Base-by-base conservation (phyloP, 2,329 filamentous ascomycete species). In the Spiromastix sp. region DNA sequence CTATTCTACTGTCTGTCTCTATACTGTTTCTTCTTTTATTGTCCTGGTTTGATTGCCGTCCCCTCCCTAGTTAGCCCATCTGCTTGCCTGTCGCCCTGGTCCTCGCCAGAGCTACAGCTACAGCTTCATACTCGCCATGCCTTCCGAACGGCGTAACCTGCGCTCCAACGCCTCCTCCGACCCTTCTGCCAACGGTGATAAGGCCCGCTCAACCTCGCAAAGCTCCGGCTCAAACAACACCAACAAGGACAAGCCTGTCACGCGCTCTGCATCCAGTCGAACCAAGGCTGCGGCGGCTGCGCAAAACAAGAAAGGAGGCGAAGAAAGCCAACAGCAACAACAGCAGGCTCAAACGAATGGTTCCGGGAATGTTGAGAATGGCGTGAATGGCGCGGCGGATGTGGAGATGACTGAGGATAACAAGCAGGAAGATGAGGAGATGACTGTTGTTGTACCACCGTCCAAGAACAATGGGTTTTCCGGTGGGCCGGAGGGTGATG, bases 371-470 rank as follows among this genome's bases (percentile, higher is more conserved):
- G 65, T 74, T 48, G 76, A 79, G 57, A 83, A 84, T 60, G 73
- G 77, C 48, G 63, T 75, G 51, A 67, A 74, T 67, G 59, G 74
- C 46, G 74, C 73, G 43, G 73, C 81, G 49, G 80, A 85, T 57
- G 70, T 77, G 50, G 78, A 83, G 53, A 81, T 80, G 74, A 79
- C 74, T 57, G 77, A 81, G 54, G 71, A 74, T 60, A 72, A 71
- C 50, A 80, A 79, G 66, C 77, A 85, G 52, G 78, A 72, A 51
- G 80, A 83, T 48, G 78, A 67, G 50, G 80, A 85, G 66, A 85
- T 85, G 79, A 85, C 81, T 33, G 80, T 85, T 45, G 81, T 86
- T 49, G 79, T 85, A 29, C 80, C 81, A 36, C 79, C 79, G 39
- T 74, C 78, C 45, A 85, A 85, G 67, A 65, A 66, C 51, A 64